Percentiles rank a stretch among this genome's conserved stretches.
phyloP scores from a whole-genome alignment of 2,329 filamentous ascomycete species.

The Epichloe amarillans region DNA sequence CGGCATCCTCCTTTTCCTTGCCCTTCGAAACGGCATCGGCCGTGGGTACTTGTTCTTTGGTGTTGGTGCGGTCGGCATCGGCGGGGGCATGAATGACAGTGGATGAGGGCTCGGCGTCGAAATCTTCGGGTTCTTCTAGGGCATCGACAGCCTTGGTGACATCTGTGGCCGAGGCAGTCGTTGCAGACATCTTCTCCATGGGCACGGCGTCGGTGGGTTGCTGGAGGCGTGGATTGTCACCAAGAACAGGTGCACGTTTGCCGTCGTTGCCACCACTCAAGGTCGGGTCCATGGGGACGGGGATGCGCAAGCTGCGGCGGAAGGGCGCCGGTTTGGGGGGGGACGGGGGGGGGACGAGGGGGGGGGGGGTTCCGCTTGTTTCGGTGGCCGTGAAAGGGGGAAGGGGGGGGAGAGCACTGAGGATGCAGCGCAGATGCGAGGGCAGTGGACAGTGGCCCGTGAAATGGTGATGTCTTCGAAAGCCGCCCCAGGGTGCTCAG shows the following conservation, averaged over 20 bases:
- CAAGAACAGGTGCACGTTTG: slow-evolving; percentile 6
- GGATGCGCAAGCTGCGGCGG: too few species aligned
- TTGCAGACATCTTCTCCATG: slow-evolving; percentile 21
- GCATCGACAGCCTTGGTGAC: slow-evolving; percentile 9
- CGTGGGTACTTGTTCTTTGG: slow-evolving; percentile 10
- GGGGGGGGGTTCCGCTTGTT: not conserved
- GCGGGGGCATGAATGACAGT: slow-evolving; percentile 5
- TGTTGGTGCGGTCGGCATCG: slow-evolving; percentile 8
- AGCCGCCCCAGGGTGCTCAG: not conserved
- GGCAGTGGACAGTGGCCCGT: not conserved
- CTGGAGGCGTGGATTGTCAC: slow-evolving; percentile 18
- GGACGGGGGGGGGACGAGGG: slow-evolving; percentile 6
- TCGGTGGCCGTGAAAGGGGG: not conserved
- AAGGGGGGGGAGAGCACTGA: not conserved
- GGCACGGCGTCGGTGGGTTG: slow-evolving; percentile 25
- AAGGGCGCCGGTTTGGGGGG: slow-evolving; percentile 13
- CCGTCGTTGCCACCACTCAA: slow-evolving; percentile 17
- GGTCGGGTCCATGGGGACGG: slow-evolving; percentile 14
- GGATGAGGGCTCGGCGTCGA: slow-evolving; percentile 9
- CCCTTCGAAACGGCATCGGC: slow-evolving; percentile 15
- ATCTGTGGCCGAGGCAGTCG: slow-evolving; percentile 6
- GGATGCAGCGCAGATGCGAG: too few species aligned
- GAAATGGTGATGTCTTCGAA: not conserved
- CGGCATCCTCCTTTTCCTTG: slow-evolving; percentile 19
- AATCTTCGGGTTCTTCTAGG: slow-evolving; percentile 8